These are phyloP conservation scores for Cornus florida DNA, from an alignment of 148 eudicot species.

Conservation along the genomic window DNA sequence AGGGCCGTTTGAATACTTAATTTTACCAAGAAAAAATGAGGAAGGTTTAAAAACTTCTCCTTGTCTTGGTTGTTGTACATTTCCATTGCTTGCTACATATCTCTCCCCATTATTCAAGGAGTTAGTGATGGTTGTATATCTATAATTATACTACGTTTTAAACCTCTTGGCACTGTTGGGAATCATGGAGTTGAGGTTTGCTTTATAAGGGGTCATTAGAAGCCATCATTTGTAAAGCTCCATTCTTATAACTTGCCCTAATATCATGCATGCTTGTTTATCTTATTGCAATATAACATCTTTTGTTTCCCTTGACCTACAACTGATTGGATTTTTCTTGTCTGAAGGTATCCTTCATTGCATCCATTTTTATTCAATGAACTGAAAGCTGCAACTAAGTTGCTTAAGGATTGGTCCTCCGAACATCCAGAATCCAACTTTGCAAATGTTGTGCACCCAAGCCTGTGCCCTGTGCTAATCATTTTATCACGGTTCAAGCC, in stretches of 20 bases:
- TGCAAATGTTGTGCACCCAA: conserved; percentile 80
- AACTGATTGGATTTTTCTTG: conserved; percentile 18
- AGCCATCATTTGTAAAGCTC: not conserved
- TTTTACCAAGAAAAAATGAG: too few relatives aligned
- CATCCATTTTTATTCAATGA: conserved; percentile 74
- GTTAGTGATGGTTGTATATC: too few relatives aligned
- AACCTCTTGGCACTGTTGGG: not conserved
- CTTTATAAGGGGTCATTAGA: not conserved
- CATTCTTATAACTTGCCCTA: not conserved
- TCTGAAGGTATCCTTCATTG: conserved; percentile 81
- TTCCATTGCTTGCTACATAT: too few relatives aligned
- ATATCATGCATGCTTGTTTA: conserved; percentile 5
- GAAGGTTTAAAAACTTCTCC: too few relatives aligned
- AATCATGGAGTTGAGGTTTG: not conserved
- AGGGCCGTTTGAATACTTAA: too few relatives aligned
- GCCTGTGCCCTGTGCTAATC: conserved; percentile 88
- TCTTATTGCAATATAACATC: not conserved
- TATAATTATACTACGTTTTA: not conserved
- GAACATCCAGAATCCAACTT: conserved; percentile 53
- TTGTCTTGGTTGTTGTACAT: too few relatives aligned
- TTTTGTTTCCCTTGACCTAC: not conserved
- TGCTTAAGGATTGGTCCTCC: conserved; percentile 41
- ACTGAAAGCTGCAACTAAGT: conserved; percentile 74
- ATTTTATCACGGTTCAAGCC: conserved; percentile 90
- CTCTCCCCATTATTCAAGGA: too few relatives aligned